These are phyloP conservation scores for Zasmidium cellare DNA, from an alignment of 2,329 filamentous ascomycete species.

Conservation along the genomic window DNA sequence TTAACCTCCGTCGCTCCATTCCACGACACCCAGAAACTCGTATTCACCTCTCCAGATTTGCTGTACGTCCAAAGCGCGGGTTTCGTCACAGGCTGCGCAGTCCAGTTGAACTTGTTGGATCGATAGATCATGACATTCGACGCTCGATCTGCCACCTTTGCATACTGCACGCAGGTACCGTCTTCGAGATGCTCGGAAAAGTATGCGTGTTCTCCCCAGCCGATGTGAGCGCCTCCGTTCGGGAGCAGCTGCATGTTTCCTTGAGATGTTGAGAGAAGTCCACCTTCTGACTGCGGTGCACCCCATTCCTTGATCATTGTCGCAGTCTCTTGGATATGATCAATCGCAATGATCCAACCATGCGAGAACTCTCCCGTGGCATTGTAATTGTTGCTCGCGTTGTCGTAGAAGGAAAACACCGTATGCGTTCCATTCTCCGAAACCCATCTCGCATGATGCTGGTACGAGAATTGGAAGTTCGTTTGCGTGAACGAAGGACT, in stretches of 20 bases:
- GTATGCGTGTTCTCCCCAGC: slow-evolving; percentile 53
- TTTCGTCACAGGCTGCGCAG: slow-evolving; percentile 47
- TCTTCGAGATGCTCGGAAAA: slow-evolving; percentile 47
- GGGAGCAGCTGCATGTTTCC: slow-evolving; percentile 57
- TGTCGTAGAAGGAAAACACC: slow-evolving; percentile 56
- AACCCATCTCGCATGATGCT: slow-evolving; percentile 55
- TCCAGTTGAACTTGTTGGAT: slow-evolving; percentile 56
- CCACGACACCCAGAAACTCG: slow-evolving; percentile 55
- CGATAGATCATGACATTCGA: slow-evolving; percentile 55
- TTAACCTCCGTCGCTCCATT: slow-evolving; percentile 52
- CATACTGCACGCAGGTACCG: slow-evolving; percentile 56
- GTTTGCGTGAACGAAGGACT: slow-evolving; percentile 49
- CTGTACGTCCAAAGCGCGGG: slow-evolving; percentile 40
- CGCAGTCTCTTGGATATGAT: slow-evolving; percentile 46
- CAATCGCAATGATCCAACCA: slow-evolving; percentile 49
- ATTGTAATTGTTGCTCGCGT: slow-evolving; percentile 52
- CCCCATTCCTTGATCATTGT: slow-evolving; percentile 49
- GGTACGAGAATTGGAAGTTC: slow-evolving; percentile 51
- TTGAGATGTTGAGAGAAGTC: slow-evolving; percentile 52
- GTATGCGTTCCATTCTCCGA: slow-evolving; percentile 49
- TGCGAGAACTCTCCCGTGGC: slow-evolving; percentile 40
- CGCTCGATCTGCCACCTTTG: slow-evolving; percentile 45
- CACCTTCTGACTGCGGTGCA: slow-evolving; percentile 47
- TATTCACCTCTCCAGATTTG: slow-evolving; percentile 27
- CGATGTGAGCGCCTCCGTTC: slow-evolving; percentile 56